These are phyloP conservation scores for Dentipellis fragilis DNA, from an alignment of 768 basidiomycete genomes.

Conservation along the genomic window DNA sequence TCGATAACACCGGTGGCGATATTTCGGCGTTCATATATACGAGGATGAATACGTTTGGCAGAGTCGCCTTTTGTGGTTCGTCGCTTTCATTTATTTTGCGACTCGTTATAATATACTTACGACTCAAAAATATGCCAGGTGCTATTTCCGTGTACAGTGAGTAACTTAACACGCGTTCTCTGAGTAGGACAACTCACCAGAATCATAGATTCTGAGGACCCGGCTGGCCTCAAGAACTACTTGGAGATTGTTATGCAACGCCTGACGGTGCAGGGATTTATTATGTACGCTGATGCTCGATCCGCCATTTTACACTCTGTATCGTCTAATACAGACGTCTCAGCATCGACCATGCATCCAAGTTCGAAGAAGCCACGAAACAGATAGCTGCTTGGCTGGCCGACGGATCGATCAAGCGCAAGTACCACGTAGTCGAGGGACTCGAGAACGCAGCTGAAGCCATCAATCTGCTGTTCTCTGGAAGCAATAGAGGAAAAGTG, in stretches of 20 bases:
- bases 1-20: conserved; percentile 78
- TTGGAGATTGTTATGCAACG: conserved; percentile 63
- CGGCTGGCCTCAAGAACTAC: conserved; percentile 61
- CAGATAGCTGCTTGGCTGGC: background rate
- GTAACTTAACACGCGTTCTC: conserved; percentile 15
- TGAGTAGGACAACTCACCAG: background rate
- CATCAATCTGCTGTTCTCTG: background rate
- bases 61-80: conserved; percentile 73
- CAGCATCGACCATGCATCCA: background rate
- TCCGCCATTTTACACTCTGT: background rate
- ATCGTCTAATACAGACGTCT: background rate
- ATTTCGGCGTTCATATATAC: conserved; percentile 73
- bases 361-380: background rate
- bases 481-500: background rate
- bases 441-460: background rate
- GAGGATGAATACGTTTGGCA: conserved; percentile 65
- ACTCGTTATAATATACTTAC: background rate
- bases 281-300: conserved; percentile 44
- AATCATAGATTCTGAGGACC: conserved; percentile 36
- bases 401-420: background rate
- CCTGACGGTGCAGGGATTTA: conserved; percentile 76
- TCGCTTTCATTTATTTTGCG: background rate
- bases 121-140: conserved; percentile 28
- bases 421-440: background rate
- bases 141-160: conserved; percentile 80